These are phyloP conservation scores for Allium cepa DNA, from an alignment of 106 monocot species.

Conservation along the genomic window DNA sequence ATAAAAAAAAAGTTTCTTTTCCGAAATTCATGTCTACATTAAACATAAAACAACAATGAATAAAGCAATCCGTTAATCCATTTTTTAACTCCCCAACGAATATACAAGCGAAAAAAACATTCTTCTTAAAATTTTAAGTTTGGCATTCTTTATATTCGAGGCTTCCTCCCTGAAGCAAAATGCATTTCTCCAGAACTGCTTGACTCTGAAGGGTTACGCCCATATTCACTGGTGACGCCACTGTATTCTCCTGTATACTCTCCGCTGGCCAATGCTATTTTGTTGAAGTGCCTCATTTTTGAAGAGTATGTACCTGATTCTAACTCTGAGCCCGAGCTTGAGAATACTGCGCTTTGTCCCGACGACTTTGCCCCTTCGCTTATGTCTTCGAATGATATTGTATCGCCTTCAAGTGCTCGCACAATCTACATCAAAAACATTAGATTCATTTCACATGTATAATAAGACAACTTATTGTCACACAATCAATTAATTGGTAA, in stretches of 20 bases:
- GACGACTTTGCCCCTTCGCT: conserved; percentile 39
- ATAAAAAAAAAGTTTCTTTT: too few relatives aligned
- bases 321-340: conserved; percentile 35
- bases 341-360: conserved; percentile 32
- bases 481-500: too few relatives aligned
- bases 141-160: not conserved
- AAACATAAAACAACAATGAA: too few relatives aligned
- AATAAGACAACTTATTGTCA: too few relatives aligned
- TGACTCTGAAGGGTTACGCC: conserved; percentile 24
- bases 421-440: too few relatives aligned
- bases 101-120: too few relatives aligned
- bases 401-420: too few relatives aligned
- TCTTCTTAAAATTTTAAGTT: too few relatives aligned
- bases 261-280: conserved; percentile 27
- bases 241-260: conserved; percentile 44
- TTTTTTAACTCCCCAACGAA: too few relatives aligned
- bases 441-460: too few relatives aligned
- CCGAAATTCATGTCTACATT: too few relatives aligned
- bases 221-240: conserved; percentile 38
- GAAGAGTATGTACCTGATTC: conserved; percentile 40
- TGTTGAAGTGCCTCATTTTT: conserved; percentile 43
- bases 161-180: conserved; percentile 1
- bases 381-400: conserved; percentile 52
- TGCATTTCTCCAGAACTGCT: conserved; percentile 13
- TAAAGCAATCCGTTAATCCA: too few relatives aligned